Percentiles rank a stretch among this genome's conserved stretches.
phyloP scores from a whole-genome alignment of 192 early-diverging fungal genomes.

The Obelidium mucronatum region DNA sequence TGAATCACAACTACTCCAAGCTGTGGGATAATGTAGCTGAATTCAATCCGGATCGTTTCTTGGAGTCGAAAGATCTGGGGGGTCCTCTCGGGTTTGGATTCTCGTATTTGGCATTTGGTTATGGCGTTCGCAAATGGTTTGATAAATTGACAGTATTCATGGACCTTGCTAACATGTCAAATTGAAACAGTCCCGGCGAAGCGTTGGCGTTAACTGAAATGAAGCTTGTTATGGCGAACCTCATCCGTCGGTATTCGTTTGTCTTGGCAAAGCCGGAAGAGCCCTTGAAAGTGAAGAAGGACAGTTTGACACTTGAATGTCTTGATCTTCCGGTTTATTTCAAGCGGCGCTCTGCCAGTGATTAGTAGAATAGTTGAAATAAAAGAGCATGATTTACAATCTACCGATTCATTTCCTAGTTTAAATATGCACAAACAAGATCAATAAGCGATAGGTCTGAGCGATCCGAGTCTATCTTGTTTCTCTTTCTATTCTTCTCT shows the following conservation, averaged over 20 bases:
- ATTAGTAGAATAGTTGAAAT: too few relatives aligned
- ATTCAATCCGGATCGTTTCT: not conserved
- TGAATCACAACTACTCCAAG: not conserved
- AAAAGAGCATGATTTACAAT: too few relatives aligned
- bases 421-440: too few relatives aligned
- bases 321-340: not conserved
- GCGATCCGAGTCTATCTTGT: not conserved
- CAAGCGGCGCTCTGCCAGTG: too few relatives aligned
- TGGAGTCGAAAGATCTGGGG: not conserved
- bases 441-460: too few relatives aligned
- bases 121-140: conserved; percentile 14
- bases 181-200: not conserved
- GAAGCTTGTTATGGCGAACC: conserved; percentile 7
- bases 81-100: not conserved
- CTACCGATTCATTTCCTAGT: too few relatives aligned
- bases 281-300: not conserved
- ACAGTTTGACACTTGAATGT: not conserved
- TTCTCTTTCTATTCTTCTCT: not conserved
- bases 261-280: not conserved
- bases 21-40: not conserved
- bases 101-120: not conserved
- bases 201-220: not conserved
- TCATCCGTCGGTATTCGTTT: not conserved
- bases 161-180: not conserved
- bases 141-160: not conserved